phyloP scores from a whole-genome alignment of 768 basidiomycete species.

The Collybiopsis confluens region DNA sequence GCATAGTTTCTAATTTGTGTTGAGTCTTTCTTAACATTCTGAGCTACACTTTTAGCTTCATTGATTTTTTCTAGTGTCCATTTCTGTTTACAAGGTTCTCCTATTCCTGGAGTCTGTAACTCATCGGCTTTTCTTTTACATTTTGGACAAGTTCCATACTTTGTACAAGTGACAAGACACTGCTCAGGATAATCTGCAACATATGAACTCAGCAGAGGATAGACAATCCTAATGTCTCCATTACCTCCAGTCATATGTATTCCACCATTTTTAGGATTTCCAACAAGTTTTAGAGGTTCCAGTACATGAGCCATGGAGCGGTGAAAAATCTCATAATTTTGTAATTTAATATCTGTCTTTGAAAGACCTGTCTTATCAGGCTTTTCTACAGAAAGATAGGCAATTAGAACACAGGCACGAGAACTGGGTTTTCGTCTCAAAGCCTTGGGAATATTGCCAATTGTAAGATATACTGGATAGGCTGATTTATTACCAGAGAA shows the following conservation, averaged over 20 bases:
- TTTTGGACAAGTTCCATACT: no score
- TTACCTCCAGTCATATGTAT: background rate
- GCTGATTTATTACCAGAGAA: no score
- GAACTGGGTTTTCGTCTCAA: no score
- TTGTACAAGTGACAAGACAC: slow-evolving; percentile 2
- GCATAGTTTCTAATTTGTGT: background rate
- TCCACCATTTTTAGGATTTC: background rate
- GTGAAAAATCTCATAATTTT: no score
- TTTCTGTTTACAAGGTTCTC: background rate
- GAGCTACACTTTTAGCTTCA: background rate
- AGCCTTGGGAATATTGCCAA: no score
- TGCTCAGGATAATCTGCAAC: slow-evolving; percentile 8
- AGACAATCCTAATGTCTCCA: background rate
- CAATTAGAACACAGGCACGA: no score
- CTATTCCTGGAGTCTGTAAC: background rate
- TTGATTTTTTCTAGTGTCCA: background rate
- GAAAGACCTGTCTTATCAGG: background rate
- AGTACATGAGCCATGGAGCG: no score
- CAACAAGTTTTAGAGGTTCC: background rate
- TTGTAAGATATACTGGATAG: no score
- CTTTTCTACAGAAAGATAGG: slow-evolving; percentile 33
- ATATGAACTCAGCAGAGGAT: background rate
- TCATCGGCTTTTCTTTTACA: background rate
- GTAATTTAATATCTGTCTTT: background rate
- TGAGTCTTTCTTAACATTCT: background rate